Base-by-base conservation (phyloP, 352 stramenopile species). In the Phytophthora quininea region DNA sequence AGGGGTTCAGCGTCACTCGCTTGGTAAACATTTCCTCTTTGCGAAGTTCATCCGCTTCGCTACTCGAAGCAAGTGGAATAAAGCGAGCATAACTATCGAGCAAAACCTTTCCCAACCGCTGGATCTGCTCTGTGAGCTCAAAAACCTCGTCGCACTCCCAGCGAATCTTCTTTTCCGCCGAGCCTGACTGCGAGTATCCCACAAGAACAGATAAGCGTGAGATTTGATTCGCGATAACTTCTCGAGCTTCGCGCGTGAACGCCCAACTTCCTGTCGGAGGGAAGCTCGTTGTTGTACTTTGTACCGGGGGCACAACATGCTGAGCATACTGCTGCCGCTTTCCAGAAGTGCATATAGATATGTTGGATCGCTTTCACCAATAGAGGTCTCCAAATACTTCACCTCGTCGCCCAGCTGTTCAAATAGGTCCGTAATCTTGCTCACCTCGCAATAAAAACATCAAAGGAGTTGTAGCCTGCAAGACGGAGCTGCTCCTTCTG, bases 371-470 rank as follows among this genome's bases (percentile, higher is more conserved):
- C 77, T 86, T 67, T 92, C 82, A 14, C 83, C 80, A 45, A 86
- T 80, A 32, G 83, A 80, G 2, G 74, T 77, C 12, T 71, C 71
- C 15, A 91, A 58, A n/a, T 73, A 62, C 50, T 88, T 64, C 24
- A 93, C 72, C 61, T 92, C 84, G 1, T 74, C 62, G 31, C 71
- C 76, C n/a, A 95, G 67, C 24, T 66, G 57, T 37, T 73, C 56
- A 37, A 94, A 93, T 3, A 96, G 54, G 47, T 95, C 86, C 3
- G 74, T 55, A 33, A 96, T 73, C 47, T 91, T 92, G 71, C 79
- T 95, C 30, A 95, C 83, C 75, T 96, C 88, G 50, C 82, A 93
- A 54, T 93, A 96, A 47, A 96, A 96, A 95, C 86, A 70, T 96
- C 88, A 65, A 96, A 94, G 3, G 86, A 79, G 55, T 91, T 94